Conservation (phyloP, 2,329 filamentous ascomycete species). For the Trichophyton simii region DNA sequence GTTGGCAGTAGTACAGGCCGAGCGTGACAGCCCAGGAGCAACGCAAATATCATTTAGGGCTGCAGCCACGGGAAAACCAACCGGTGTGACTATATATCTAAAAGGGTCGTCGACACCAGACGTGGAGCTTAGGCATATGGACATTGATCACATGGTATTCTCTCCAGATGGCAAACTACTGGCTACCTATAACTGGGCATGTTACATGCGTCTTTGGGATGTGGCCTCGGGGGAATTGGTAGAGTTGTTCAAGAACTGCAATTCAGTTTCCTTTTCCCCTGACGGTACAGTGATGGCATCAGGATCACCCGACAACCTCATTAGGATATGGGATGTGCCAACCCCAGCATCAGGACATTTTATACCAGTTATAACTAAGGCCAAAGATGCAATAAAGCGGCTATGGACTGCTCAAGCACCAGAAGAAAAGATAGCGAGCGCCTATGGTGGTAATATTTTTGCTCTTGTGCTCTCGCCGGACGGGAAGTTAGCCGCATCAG, state of each 20-base stretch:
- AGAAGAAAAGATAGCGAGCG: not conserved
- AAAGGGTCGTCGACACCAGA: not conserved
- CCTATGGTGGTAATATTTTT: too few relatives aligned
- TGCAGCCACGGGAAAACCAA: not conserved
- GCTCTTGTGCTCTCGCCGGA: slow-evolving; percentile 1
- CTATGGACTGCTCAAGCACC: not conserved
- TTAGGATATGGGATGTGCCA: not conserved
- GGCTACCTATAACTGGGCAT: not conserved
- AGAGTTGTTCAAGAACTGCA: not conserved
- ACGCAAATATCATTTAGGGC: not conserved
- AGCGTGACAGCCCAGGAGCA: too few relatives aligned
- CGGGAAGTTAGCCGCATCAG: not conserved
- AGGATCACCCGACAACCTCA: not conserved
- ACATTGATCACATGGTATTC: not conserved
- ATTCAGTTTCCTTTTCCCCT: slow-evolving; percentile 1
- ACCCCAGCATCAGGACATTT: not conserved
- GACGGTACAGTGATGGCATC: not conserved
- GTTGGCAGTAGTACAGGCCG: not conserved
- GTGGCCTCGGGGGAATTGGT: not conserved
- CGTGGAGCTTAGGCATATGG: not conserved
- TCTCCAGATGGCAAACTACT: not conserved
- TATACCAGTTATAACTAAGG: too few relatives aligned
- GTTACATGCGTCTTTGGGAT: not conserved
- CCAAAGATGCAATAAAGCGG: not conserved
- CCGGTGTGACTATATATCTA: not conserved